A percentile compares a stretch with the other conserved stretches of the same genome.
phyloP scores from a whole-genome alignment of 495 filamentous ascomycete genomes.

The Podospora tetraspora region DNA sequence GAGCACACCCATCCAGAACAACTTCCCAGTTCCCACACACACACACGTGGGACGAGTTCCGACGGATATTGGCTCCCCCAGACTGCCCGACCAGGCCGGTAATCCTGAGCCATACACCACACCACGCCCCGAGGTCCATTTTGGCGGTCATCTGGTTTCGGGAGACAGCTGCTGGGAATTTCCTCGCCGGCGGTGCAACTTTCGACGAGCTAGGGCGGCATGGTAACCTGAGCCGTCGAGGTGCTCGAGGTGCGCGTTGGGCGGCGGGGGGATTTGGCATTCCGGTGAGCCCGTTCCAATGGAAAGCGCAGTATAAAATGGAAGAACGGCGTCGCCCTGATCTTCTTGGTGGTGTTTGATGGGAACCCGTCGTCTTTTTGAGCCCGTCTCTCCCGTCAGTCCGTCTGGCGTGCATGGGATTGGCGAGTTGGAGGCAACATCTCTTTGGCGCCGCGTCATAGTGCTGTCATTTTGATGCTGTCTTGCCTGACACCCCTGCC shows the following conservation, averaged over 20 bases:
- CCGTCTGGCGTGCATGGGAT: background rate
- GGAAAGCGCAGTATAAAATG: background rate
- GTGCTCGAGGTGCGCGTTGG: background rate
- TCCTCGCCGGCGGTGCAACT: background rate
- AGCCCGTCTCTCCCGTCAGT: background rate
- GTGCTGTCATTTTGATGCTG: background rate
- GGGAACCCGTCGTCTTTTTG: background rate
- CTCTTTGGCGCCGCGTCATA: background rate
- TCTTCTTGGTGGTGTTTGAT: background rate
- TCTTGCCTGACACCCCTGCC: background rate
- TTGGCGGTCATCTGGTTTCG: background rate
- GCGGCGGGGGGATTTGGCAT: background rate
- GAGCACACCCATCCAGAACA: background rate
- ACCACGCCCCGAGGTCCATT: background rate
- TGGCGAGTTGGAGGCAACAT: background rate
- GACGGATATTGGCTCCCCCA: slow-evolving; percentile 25
- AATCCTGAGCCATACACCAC: background rate
- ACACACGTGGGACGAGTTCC: slow-evolving; percentile 31
- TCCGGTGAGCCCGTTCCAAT: background rate
- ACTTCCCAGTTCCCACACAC: slow-evolving; percentile 2
- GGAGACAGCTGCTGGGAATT: background rate
- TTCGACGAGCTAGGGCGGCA: background rate
- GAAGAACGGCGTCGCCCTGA: background rate
- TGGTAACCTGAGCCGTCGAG: background rate
- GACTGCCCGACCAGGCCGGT: background rate